These are phyloP conservation scores for Penicillium griseofulvum DNA, from an alignment of 2,329 filamentous ascomycete genomes.

Conservation along the genomic window DNA sequence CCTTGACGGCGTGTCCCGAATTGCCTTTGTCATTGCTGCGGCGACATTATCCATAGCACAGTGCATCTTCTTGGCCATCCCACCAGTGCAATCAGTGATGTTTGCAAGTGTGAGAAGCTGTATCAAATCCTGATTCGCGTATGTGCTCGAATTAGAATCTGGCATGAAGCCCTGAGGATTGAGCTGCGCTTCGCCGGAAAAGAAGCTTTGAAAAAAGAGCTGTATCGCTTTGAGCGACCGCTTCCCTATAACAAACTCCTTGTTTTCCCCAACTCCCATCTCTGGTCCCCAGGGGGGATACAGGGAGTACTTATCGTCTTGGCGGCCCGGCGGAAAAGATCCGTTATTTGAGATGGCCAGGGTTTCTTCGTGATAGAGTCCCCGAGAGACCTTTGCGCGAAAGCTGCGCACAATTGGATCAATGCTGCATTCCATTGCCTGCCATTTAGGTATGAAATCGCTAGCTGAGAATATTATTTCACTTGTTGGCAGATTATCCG, in stretches of 20 bases:
- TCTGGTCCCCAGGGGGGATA: constrained; percentile 1
- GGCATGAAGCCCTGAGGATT: neutral
- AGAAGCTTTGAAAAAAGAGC: neutral
- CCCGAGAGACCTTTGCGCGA: neutral
- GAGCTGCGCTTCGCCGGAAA: neutral
- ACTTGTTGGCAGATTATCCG: neutral
- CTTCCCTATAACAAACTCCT: neutral
- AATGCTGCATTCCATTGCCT: neutral
- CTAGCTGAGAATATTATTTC: no score
- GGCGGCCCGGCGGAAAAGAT: no score
- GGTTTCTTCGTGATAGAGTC: neutral
- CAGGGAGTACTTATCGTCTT: no score
- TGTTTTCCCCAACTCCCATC: neutral
- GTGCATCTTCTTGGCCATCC: neutral
- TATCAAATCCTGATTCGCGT: neutral
- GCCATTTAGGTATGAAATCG: neutral
- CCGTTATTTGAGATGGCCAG: neutral
- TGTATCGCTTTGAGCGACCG: neutral
- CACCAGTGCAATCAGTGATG: neutral
- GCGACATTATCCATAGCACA: constrained; percentile 12
- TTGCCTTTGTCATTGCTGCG: constrained; percentile 9
- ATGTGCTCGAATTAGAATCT: neutral
- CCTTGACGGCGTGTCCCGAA: neutral
- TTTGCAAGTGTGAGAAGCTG: neutral
- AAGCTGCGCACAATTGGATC: neutral